Evolutionary conservation across 768 basidiomycete genomes (phyloP), one percentile per base, ranked within the genome.

Genomic region (Trametes maxima): DNA sequence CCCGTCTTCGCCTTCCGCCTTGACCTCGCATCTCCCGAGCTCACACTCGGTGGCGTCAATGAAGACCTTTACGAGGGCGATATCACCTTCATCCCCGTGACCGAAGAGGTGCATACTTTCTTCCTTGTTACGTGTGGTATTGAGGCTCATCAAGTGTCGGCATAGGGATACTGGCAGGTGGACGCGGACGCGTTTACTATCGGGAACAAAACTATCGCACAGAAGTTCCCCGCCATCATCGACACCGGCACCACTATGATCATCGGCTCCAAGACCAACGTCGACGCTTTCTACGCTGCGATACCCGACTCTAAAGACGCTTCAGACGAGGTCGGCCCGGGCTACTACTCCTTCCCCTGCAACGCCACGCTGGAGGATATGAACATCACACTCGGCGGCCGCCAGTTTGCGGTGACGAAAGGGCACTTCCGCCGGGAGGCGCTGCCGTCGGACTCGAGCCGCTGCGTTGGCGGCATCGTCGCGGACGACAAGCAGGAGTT

Each of bases 391-490:
- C 79, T 80, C 65, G 77, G 75, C 60, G 76, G 76, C 28, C 70
- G 72, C 33, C 58, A 62, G 10, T 82, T 80, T 70, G 50, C 62
- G 21, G 72, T 82, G 62, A 68, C 72, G 6, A 36, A 74, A 17
- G 69, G 65, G 6, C 71, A 68, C 17, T 77, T 81, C 71, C 83
- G 80, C 70, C 71, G 83, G 13, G 84, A 82, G 5, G 68, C 65
- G 2, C 60, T 72, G 51, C 67, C 65, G 5, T 17, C 35, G 2
- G 73, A 73, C 52, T 73, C 73, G 12, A 67, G 64, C 2, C 60
- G 76, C 36, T 80, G 79, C 54, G 57, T 80, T 11, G 77, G 74
- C 33, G 77, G 74, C 25, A 65, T 80, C 53, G 75, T 64, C n/a
- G 67, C 42, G 13, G 43, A 59, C 16, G 53, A 54, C 35, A 43